A percentile compares a stretch with the other conserved stretches of the same genome.
phyloP scores from a whole-genome alignment of 768 basidiomycete genomes.

The Astraeus odoratus region DNA sequence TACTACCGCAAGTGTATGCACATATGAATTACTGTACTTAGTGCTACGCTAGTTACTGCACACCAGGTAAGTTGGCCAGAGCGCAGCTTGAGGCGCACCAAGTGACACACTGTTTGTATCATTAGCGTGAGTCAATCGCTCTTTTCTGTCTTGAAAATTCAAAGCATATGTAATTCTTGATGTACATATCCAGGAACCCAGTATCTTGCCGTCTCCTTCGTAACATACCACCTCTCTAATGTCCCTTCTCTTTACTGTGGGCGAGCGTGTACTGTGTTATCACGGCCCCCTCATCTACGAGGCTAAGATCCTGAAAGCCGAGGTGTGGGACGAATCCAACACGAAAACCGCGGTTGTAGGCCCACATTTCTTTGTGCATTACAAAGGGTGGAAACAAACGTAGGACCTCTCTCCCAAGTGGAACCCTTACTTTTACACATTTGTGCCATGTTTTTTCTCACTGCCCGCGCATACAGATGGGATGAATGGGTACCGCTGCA shows the following conservation, averaged over 20 bases:
- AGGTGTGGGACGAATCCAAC: slow-evolving; percentile 57
- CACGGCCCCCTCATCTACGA: slow-evolving; percentile 96
- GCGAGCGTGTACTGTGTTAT: slow-evolving; percentile 87
- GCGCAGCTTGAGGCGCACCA: no score
- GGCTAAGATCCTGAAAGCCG: slow-evolving; percentile 77
- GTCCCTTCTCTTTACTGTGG: slow-evolving; percentile 37
- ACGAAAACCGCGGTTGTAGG: slow-evolving; percentile 57
- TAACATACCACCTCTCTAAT: neutral
- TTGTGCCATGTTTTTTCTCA: slow-evolving; percentile 4
- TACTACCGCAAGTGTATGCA: no score
- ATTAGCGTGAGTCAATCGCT: no score
- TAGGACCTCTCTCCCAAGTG: no score
- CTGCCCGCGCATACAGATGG: slow-evolving; percentile 52
- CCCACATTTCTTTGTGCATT: slow-evolving; percentile 91
- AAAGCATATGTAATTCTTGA: neutral
- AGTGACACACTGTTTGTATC: no score
- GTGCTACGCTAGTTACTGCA: no score
- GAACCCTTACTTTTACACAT: no score
- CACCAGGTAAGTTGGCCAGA: no score
- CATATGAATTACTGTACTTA: no score
- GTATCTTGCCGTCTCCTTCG: neutral
- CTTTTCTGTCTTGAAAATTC: no score
- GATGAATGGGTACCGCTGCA: slow-evolving; percentile 90
- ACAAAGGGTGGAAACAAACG: slow-evolving; percentile 99
- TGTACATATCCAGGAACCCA: neutral